Evolutionary conservation across 1,139 yeast genomes (phyloP).

Genomic region (Lodderomyces pseudojiufengensis): DNA sequence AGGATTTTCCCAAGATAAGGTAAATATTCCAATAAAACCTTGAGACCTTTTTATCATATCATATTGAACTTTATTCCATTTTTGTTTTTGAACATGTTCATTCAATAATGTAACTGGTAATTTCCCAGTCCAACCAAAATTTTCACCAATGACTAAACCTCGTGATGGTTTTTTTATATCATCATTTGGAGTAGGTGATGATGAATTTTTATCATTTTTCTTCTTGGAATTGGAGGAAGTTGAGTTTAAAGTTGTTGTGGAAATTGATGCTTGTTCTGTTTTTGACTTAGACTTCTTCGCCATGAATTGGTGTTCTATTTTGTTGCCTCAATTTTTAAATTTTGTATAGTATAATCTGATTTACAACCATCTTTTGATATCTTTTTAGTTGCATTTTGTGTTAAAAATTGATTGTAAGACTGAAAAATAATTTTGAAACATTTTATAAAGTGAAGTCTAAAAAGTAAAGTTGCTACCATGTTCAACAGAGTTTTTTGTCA

Average conservation of each 20-base stretch:
- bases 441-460: no score
- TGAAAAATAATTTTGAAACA: no score
- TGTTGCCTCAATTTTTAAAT: no score
- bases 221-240: conserved; percentile 5
- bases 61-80: conserved; percentile 84
- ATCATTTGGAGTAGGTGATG: conserved; percentile 8
- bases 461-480: no score
- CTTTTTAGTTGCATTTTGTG: no score
- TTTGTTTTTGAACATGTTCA: conserved; percentile 83
- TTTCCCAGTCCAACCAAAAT: conserved; percentile 87
- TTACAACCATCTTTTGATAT: neutral
- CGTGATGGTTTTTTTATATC: conserved; percentile 34
- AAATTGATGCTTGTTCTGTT: conserved; percentile 6
- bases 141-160: conserved; percentile 45
- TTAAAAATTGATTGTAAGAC: no score
- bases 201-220: conserved; percentile 6
- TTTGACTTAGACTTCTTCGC: conserved; percentile 11
- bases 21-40: conserved; percentile 60
- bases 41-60: conserved; percentile 54
- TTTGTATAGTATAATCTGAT: no score
- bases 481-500: no score
- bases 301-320: conserved; percentile 6
- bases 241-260: neutral
- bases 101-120: conserved; percentile 81
- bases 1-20: conserved; percentile 71